phyloP scores from a whole-genome alignment of 257 asterid species.

The Solanum sitiens region DNA sequence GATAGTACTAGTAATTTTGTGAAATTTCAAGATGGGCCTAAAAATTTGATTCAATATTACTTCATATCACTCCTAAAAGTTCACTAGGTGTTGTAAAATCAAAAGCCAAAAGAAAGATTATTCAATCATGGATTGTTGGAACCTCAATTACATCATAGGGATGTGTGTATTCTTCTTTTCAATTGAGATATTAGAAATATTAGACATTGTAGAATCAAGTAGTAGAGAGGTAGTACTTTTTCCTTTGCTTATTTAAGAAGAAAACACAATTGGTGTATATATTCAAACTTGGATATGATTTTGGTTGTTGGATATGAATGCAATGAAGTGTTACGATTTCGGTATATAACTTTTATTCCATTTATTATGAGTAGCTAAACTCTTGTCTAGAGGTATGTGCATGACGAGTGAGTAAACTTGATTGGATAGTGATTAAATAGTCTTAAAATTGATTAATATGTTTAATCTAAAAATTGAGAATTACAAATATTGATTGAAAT shows the following conservation, averaged over 20 bases:
- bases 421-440: too few relatives aligned
- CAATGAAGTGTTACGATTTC: not conserved
- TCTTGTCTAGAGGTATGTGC: not conserved
- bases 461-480: too few relatives aligned
- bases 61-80: too few relatives aligned
- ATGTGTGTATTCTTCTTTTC: not conserved
- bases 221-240: not conserved
- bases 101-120: too few relatives aligned
- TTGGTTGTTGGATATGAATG: not conserved
- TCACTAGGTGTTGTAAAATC: too few relatives aligned
- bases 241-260: not conserved
- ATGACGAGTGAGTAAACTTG: not conserved
- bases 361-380: not conserved
- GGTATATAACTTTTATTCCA: not conserved
- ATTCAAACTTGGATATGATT: not conserved
- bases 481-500: not conserved
- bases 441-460: not conserved
- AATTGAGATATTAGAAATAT: not conserved
- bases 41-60: too few relatives aligned
- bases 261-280: not conserved
- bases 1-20: not conserved
- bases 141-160: too few relatives aligned
- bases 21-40: too few relatives aligned
- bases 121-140: too few relatives aligned
- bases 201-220: not conserved